These are phyloP conservation scores for Suillus occidentalis DNA, from an alignment of 768 basidiomycete genomes.

Conservation along the genomic window DNA sequence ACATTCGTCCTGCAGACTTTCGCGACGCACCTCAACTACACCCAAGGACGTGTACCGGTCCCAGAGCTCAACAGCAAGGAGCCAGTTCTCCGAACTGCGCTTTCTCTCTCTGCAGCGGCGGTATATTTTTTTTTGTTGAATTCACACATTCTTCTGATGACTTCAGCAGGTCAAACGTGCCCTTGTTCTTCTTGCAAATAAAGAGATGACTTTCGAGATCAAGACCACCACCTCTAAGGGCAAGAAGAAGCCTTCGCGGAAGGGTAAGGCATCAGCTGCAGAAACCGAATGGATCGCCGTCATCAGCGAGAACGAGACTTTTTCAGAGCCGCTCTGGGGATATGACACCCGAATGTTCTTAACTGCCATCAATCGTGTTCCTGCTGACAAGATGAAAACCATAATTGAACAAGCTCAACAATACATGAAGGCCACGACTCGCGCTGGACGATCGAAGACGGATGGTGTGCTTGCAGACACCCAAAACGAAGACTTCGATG, in stretches of 20 bases:
- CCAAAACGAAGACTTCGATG: background rate
- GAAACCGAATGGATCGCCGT: background rate
- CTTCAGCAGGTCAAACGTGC: background rate
- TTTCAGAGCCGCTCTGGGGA: background rate
- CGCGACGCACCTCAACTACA: slow-evolving; percentile 10
- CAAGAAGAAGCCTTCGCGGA: background rate
- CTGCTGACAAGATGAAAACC: no score
- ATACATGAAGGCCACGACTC: no score
- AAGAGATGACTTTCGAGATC: background rate
- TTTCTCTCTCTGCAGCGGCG: background rate
- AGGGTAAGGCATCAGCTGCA: background rate
- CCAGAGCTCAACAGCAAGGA: background rate
- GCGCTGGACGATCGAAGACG: no score
- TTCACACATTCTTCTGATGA: no score
- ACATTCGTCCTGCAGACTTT: slow-evolving; percentile 6
- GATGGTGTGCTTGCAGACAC: no score
- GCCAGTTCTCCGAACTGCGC: background rate
- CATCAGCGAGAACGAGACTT: background rate
- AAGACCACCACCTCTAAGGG: background rate
- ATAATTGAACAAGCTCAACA: no score
- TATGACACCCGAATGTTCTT: background rate
- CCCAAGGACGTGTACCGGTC: background rate
- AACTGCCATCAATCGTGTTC: background rate
- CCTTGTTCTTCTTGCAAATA: background rate
- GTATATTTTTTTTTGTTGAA: no score